Conservation (phyloP, 2,329 filamentous ascomycete genomes). For the Corynespora cassiicola region DNA sequence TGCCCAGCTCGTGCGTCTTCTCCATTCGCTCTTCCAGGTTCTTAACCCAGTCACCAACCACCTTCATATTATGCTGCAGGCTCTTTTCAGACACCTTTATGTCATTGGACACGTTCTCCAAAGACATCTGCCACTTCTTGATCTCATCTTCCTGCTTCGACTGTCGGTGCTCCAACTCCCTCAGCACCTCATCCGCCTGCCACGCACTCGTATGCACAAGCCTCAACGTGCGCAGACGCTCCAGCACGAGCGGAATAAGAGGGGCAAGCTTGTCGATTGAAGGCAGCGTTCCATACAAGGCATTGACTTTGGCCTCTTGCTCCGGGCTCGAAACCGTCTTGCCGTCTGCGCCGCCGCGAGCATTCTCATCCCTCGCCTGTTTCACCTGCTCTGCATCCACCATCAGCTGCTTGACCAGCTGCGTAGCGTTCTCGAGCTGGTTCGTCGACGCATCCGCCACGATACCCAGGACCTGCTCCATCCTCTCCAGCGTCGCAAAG, state of each 20-base stretch:
- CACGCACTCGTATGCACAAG: conserved; percentile 88
- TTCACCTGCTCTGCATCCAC: conserved; percentile 76
- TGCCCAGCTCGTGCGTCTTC: too few relatives aligned
- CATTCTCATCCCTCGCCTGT: conserved; percentile 51
- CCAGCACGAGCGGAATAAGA: conserved; percentile 82
- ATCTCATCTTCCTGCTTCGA: conserved; percentile 84
- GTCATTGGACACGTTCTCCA: conserved; percentile 78
- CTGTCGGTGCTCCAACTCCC: conserved; percentile 79
- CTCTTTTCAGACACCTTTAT: conserved; percentile 73
- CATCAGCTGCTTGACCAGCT: conserved; percentile 72
- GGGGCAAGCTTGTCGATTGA: conserved; percentile 88
- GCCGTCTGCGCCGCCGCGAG: conserved; percentile 18
- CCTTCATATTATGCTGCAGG: conserved; percentile 79
- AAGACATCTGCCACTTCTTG: conserved; percentile 80
- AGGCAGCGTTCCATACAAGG: conserved; percentile 85
- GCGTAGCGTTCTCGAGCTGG: conserved; percentile 74
- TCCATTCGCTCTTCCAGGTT: conserved; percentile 80
- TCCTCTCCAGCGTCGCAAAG: conserved; percentile 78
- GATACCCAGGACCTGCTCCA: conserved; percentile 81
- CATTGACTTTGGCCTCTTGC: conserved; percentile 85
- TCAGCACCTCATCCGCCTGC: conserved; percentile 77
- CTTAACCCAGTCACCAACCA: conserved; percentile 89
- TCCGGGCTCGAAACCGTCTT: conserved; percentile 61
- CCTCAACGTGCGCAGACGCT: conserved; percentile 82
- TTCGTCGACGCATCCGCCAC: conserved; percentile 75